A percentile compares a stretch with the other conserved stretches of the same genome.
Evolutionary conservation across 2,329 filamentous ascomycete species (phyloP).

Genomic region (Penicillium sp.): DNA sequence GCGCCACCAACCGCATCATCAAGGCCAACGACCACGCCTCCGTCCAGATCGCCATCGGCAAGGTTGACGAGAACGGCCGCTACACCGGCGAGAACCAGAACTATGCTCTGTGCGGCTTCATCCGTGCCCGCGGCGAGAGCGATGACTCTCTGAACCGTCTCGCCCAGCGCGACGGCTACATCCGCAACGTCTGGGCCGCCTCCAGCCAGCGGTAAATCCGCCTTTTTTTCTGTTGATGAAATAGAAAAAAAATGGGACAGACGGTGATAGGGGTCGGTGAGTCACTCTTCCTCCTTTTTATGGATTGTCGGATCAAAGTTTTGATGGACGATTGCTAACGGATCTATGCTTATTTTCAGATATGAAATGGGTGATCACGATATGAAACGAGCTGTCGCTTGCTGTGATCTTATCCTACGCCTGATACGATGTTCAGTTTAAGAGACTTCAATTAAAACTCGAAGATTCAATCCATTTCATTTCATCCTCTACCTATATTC

Average conservation of each 20-base stretch:
- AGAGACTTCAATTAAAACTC: conserved; percentile 10
- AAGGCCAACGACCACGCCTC: conserved; percentile 99
- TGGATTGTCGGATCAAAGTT: neutral
- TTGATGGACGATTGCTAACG: neutral
- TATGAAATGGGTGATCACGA: conserved; percentile 12
- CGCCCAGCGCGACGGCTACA: conserved; percentile 90
- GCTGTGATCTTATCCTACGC: conserved; percentile 15
- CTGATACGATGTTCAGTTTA: conserved; percentile 17
- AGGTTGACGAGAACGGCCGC: conserved; percentile 98
- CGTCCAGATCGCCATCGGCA: conserved; percentile 95
- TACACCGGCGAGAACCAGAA: conserved; percentile 97
- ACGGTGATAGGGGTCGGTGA: conserved; percentile 9
- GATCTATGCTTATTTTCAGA: neutral
- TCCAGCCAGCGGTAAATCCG: conserved; percentile 57
- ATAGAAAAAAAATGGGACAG: conserved; percentile 6
- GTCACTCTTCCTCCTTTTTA: neutral
- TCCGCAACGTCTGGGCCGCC: conserved; percentile 96
- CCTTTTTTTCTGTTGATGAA: conserved; percentile 3
- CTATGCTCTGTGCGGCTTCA: conserved; percentile 97
- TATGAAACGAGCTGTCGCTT: neutral
- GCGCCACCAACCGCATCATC: conserved; percentile 99
- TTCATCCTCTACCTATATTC: conserved; percentile 7
- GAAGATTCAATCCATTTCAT: conserved; percentile 14
- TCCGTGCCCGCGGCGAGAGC: conserved; percentile 96
- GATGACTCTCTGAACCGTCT: conserved; percentile 97